A percentile compares a stretch with the other conserved stretches of the same genome.
Conservation (phyloP, 2,329 filamentous ascomycete genomes). For the Venturia effusa region DNA sequence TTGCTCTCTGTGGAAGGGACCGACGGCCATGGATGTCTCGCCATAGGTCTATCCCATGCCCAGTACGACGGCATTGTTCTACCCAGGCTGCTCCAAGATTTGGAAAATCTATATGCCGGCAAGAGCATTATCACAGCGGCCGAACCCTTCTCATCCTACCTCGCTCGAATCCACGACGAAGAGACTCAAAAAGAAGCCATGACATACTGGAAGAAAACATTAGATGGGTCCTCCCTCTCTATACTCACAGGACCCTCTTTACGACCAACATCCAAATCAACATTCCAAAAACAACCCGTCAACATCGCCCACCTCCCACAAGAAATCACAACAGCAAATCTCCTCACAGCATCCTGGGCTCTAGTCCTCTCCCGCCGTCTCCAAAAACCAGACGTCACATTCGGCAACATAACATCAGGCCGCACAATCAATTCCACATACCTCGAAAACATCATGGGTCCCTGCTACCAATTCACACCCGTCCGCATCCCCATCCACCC, state of each 20-base stretch:
- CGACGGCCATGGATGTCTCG: conserved; percentile 34
- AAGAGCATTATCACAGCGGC: conserved; percentile 17
- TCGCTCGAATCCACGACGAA: conserved; percentile 16
- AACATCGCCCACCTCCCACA: conserved; percentile 32
- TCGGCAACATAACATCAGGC: conserved; percentile 56
- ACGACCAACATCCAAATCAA: conserved; percentile 17
- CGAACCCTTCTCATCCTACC: conserved; percentile 37
- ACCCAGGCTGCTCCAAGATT: conserved; percentile 48
- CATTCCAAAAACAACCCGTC: conserved; percentile 26
- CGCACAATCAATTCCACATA: conserved; percentile 47
- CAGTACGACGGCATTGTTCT: conserved; percentile 62
- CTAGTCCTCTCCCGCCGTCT: conserved; percentile 48
- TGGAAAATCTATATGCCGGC: conserved; percentile 43
- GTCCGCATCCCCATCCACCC: conserved; percentile 47
- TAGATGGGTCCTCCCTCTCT: conserved; percentile 42
- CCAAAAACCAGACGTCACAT: conserved; percentile 45
- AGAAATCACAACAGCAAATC: conserved; percentile 51
- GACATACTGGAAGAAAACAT: conserved; percentile 48
- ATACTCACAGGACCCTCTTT: conserved; percentile 12
- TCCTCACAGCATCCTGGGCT: conserved; percentile 59
- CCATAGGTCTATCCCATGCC: conserved; percentile 55
- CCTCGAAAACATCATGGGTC: conserved; percentile 49
- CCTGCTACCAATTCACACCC: conserved; percentile 58
- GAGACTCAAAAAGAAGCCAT: background rate
- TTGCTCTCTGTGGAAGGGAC: conserved; percentile 43